Conservation (phyloP, 2,329 filamentous ascomycete genomes). For the Capronia americana region DNA sequence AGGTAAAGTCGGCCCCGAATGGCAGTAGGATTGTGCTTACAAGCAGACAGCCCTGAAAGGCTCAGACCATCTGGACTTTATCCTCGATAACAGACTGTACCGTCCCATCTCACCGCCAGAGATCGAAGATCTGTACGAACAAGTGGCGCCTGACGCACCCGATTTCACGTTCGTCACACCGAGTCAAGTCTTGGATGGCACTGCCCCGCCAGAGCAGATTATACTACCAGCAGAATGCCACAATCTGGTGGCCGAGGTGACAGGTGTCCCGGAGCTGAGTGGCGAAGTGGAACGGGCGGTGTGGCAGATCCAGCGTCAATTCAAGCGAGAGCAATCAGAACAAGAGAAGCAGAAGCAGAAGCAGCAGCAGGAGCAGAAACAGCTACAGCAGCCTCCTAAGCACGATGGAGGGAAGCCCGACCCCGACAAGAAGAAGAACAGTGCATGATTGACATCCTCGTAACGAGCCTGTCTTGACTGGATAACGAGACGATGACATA, state of each 20-base stretch:
- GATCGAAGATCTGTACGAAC: constrained; percentile 76
- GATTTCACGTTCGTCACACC: constrained; percentile 43
- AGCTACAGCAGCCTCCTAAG: constrained; percentile 6
- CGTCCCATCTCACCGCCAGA: constrained; percentile 68
- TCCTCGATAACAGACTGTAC: constrained; percentile 76
- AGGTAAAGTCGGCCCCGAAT: constrained; percentile 48
- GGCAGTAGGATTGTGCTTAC: background rate
- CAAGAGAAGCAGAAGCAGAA: constrained; percentile 10
- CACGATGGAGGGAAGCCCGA: constrained; percentile 10
- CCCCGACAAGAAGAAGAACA: background rate
- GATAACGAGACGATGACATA: background rate
- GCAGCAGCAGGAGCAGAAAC: background rate
- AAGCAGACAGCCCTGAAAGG: constrained; percentile 70
- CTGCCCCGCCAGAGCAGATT: constrained; percentile 52
- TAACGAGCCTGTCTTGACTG: background rate
- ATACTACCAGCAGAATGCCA: constrained; percentile 56
- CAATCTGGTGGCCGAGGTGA: constrained; percentile 63
- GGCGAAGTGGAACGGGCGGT: constrained; percentile 77
- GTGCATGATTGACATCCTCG: background rate
- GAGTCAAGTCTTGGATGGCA: constrained; percentile 47
- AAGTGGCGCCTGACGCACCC: constrained; percentile 46
- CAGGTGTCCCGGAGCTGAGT: constrained; percentile 73
- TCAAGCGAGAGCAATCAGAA: constrained; percentile 36
- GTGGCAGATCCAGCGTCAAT: constrained; percentile 67
- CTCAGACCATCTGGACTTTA: constrained; percentile 81